Evolutionary conservation across 2,329 filamentous ascomycete species (phyloP).

Genomic region (Fusarium ramigenum): DNA sequence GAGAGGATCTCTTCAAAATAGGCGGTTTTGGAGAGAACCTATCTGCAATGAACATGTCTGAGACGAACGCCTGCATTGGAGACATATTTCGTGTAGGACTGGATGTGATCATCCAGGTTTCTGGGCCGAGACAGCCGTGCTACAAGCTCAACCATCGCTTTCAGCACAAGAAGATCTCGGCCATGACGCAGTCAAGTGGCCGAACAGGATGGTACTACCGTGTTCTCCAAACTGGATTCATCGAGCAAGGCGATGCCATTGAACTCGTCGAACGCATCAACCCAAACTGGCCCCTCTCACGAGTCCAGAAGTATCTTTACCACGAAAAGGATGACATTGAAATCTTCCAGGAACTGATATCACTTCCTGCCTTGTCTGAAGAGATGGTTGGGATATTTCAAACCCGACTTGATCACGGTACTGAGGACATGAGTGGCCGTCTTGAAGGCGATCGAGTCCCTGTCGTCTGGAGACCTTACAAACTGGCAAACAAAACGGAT

Average conservation of each 20-base stretch:
- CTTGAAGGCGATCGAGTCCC: conserved; percentile 12
- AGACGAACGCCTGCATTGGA: conserved; percentile 33
- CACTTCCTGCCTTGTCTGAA: conserved; percentile 2
- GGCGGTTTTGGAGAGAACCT: conserved; percentile 34
- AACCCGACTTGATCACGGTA: not conserved
- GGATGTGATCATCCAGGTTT: conserved; percentile 24
- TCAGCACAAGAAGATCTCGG: conserved; percentile 27
- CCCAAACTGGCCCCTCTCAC: conserved; percentile 15
- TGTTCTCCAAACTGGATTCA: conserved; percentile 10
- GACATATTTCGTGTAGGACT: conserved; percentile 20
- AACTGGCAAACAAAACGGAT: not conserved
- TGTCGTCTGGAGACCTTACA: conserved; percentile 20
- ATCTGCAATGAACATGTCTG: conserved; percentile 18
- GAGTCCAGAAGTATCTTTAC: conserved; percentile 19
- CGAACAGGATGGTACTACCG: conserved; percentile 33
- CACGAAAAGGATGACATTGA: conserved; percentile 15
- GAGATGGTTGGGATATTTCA: conserved; percentile 18
- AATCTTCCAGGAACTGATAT: not conserved
- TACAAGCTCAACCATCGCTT: conserved; percentile 37
- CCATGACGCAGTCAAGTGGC: conserved; percentile 16
- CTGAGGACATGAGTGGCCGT: conserved; percentile 21
- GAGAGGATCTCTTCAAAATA: conserved; percentile 20
- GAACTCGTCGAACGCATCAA: conserved; percentile 14
- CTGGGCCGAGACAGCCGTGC: conserved; percentile 30
- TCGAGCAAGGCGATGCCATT: conserved; percentile 9